Percentiles rank a stretch among this genome's conserved stretches.
These are phyloP conservation scores for Dryas alaskensis DNA, from an alignment of 306 rosid species.

Conservation along the genomic window DNA sequence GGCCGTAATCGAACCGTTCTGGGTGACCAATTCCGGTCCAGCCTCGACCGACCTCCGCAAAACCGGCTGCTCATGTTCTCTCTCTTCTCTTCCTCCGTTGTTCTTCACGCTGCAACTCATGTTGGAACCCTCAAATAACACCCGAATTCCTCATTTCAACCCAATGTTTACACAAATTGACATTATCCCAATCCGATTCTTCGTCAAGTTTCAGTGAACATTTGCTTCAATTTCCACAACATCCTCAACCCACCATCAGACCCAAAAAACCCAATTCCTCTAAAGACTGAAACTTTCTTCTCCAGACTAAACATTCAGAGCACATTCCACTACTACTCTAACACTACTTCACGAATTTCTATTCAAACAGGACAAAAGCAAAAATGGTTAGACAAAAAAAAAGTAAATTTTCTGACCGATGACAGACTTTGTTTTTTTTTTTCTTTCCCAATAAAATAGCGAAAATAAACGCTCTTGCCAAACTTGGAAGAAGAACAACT, in stretches of 20 bases:
- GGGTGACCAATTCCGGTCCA: constrained; percentile 38
- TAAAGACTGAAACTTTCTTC: constrained; percentile 10
- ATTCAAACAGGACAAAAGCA: constrained; percentile 13
- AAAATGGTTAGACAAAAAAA: constrained; percentile 1
- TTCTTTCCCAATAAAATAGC: background rate
- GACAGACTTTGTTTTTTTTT: no score
- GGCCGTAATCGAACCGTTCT: constrained; percentile 51
- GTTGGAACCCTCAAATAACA: constrained; percentile 64
- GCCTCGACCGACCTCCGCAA: constrained; percentile 32
- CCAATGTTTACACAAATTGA: constrained; percentile 14
- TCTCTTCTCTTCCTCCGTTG: constrained; percentile 43
- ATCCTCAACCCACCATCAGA: constrained; percentile 16
- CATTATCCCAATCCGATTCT: constrained; percentile 26
- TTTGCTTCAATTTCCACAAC: constrained; percentile 29
- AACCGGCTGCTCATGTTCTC: constrained; percentile 37
- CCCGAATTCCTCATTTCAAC: constrained; percentile 58
- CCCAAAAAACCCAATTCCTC: constrained; percentile 30
- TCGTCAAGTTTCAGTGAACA: constrained; percentile 28
- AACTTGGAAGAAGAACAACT: constrained; percentile 22
- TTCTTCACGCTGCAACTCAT: constrained; percentile 66
- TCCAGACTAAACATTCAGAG: constrained; percentile 43
- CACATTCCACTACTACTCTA: background rate
- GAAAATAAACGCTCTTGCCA: constrained; percentile 1
- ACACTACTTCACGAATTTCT: constrained; percentile 2
- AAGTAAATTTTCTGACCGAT: background rate